Evolutionary conservation across 257 asterid species (phyloP).

Genomic region (Petunia secreta): DNA sequence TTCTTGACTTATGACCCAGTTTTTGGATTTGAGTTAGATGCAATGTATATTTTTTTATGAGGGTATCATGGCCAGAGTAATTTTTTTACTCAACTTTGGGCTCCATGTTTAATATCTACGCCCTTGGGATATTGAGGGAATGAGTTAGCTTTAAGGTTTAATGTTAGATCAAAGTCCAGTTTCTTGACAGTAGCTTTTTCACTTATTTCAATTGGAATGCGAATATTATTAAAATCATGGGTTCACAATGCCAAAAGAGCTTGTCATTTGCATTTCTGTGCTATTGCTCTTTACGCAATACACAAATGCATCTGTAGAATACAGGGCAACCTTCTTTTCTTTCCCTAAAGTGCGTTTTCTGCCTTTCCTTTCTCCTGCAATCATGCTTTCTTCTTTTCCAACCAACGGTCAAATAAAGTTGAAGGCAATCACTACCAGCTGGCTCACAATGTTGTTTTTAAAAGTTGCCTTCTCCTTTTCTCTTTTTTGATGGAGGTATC

Average conservation of each 20-base stretch:
- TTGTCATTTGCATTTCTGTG: not conserved
- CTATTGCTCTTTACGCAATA: not conserved
- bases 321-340: not conserved
- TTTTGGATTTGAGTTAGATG: too few species aligned
- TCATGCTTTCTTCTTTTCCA: not conserved
- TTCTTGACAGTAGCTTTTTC: too few species aligned
- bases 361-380: not conserved
- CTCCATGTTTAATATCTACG: too few species aligned
- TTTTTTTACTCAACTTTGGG: too few species aligned
- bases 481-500: not conserved
- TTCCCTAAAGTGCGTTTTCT: not conserved
- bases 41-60: too few species aligned
- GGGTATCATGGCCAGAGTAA: too few species aligned
- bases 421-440: not conserved
- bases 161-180: too few species aligned
- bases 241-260: not conserved
- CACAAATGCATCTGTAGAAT: not conserved
- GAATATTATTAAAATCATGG: not conserved
- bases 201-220: too few species aligned
- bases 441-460: slow-evolving; percentile 1
- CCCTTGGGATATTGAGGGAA: too few species aligned
- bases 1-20: too few species aligned
- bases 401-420: slow-evolving; percentile 10
- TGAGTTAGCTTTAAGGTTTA: too few species aligned
- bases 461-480: not conserved